Percentiles rank a stretch among this genome's conserved stretches.
Evolutionary conservation across 1,139 yeast species (phyloP).

Genomic region (Hansenula sp.): DNA sequence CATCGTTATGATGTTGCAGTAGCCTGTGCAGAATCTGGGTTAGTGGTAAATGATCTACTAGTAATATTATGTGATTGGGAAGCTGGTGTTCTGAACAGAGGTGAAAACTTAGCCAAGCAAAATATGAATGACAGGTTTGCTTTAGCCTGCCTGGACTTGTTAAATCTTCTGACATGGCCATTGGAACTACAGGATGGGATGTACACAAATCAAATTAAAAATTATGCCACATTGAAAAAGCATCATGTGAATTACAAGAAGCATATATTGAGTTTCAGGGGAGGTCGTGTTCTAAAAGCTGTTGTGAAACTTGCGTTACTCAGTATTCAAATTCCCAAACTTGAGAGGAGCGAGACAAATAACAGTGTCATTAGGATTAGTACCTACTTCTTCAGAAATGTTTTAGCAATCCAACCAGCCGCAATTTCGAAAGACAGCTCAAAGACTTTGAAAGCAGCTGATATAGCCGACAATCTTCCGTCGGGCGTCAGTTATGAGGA

Average conservation of each 20-base stretch:
- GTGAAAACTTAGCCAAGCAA: conserved; percentile 28
- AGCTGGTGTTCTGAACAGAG: conserved; percentile 26
- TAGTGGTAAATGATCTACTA: conserved; percentile 68
- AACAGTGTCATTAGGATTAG: conserved; percentile 70
- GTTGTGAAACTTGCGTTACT: conserved; percentile 69
- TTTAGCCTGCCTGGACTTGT: conserved; percentile 67
- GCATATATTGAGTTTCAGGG: conserved; percentile 51
- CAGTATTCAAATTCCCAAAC: conserved; percentile 47
- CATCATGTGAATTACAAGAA: conserved; percentile 73
- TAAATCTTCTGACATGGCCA: conserved; percentile 90
- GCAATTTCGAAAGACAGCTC: conserved; percentile 44
- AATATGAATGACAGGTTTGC: conserved; percentile 56
- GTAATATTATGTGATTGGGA: conserved; percentile 82
- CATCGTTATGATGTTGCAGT: conserved; percentile 76
- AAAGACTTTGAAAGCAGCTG: conserved; percentile 22
- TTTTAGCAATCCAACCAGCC: conserved; percentile 73
- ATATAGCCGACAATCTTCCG: conserved; percentile 44
- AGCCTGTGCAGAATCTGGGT: conserved; percentile 79
- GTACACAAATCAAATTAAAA: conserved; percentile 47
- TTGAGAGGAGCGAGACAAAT: conserved; percentile 68
- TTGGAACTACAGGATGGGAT: conserved; percentile 51
- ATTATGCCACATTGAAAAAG: conserved; percentile 57
- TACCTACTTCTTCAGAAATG: conserved; percentile 69
- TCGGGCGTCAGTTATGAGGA: conserved; percentile 58
- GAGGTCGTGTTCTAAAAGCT: conserved; percentile 65